Base-by-base conservation (phyloP, 768 basidiomycete species). In the Hysterangium stoloniferum region DNA sequence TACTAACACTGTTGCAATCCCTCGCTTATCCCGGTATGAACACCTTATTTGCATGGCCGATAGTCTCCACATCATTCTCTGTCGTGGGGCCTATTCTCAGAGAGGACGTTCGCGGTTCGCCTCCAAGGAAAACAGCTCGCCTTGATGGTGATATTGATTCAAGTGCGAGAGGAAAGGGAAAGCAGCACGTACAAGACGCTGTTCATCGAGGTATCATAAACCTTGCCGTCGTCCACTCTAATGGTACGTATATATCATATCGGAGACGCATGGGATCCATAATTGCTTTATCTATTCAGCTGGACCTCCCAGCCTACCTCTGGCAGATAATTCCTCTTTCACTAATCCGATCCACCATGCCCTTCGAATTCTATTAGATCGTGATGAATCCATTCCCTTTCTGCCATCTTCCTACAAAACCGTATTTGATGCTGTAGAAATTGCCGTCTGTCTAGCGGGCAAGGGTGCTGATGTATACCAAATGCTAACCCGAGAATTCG, bases 111-210 rank as follows among this genome's bases (percentile, higher is more conserved):
- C 73, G 72, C 66, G 75, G 69, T 62, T 77, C 77, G 66, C 78
- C 75, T 68, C 76, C 77, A 56, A 76, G 74, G 66, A 87, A 88
- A 71, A 77, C 77, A 52, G 74, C 81, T 54, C 80, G 83, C 55
- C 68, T 83, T 66, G 75, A 75, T 55, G 68, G 69, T 58, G 80
- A 84, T 71, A 78, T 76, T 66, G 83, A 52, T 29, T 44, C 34
- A 68, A 63, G 57, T 58, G 68, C 31, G 25, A 52, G 36, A 57
- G 61, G 64, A 59, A 56, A 56, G 38, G 53, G 42, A 41, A 59
- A 57, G 31, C 29, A 41, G 31, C 35, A 28, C 36, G 32, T 52
- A 56, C 34, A 52, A 44, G 44, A 50, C 15, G 44, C 44, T 11
- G 44, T 49, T 25, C 9, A 45, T 24, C 59, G 54, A 13, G 74